Evolutionary conservation across 768 basidiomycete species (phyloP).

Genomic region (Porphyrellus cyaneotinctus): DNA sequence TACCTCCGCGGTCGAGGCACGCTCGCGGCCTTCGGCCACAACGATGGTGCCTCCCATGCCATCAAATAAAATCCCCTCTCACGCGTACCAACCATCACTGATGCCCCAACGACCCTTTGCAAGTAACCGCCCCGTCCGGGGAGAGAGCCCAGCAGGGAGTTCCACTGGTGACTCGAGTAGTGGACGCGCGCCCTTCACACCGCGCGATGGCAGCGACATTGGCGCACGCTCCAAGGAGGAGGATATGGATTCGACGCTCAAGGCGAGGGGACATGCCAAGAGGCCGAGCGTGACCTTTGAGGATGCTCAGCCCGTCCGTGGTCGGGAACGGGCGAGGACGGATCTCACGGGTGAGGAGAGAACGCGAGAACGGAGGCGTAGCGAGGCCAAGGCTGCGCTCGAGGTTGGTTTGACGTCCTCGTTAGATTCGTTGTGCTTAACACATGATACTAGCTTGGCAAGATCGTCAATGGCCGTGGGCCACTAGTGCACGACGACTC

Average conservation of each 20-base stretch:
- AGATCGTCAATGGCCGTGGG: constrained; percentile 76
- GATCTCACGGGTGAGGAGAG: constrained; percentile 43
- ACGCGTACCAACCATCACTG: constrained; percentile 21
- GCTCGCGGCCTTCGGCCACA: constrained; percentile 11
- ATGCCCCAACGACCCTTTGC: constrained; percentile 56
- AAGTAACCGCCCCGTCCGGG: constrained; percentile 31
- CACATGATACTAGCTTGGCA: constrained; percentile 64
- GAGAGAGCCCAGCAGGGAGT: constrained; percentile 70
- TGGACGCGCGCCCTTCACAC: constrained; percentile 70
- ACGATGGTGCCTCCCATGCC: constrained; percentile 2
- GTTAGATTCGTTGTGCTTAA: neutral
- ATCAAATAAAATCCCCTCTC: constrained; percentile 23
- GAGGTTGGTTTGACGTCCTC: constrained; percentile 48
- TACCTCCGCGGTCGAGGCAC: constrained; percentile 9
- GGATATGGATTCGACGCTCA: constrained; percentile 28
- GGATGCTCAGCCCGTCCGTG: constrained; percentile 38
- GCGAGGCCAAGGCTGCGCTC: constrained; percentile 83
- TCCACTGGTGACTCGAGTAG: constrained; percentile 85
- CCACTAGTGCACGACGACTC: constrained; percentile 52
- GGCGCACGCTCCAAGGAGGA: constrained; percentile 22
- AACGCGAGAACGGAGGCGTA: constrained; percentile 69
- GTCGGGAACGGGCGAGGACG: constrained; percentile 30
- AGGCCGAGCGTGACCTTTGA: constrained; percentile 69
- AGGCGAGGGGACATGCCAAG: constrained; percentile 40
- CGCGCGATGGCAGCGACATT: constrained; percentile 71